phyloP scores from a whole-genome alignment of 257 asterid genomes.

The Solanum bukasovii region DNA sequence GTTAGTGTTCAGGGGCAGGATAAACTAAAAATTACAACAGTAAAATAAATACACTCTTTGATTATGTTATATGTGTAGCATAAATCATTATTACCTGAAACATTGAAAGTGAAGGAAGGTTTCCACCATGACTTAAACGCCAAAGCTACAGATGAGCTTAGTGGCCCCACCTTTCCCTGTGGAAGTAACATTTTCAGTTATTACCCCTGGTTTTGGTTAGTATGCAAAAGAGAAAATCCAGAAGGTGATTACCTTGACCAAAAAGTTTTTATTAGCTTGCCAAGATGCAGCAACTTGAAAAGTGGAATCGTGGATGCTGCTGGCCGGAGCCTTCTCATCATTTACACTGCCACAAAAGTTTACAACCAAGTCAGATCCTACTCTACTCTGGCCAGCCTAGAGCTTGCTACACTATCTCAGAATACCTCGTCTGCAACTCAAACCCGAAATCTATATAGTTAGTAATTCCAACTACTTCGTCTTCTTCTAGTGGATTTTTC shows the following conservation, averaged over 20 bases:
- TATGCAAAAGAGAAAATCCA: background rate
- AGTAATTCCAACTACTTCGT: constrained; percentile 84
- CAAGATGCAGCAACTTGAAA: constrained; percentile 93
- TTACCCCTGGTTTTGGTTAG: background rate
- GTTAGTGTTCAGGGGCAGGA: background rate
- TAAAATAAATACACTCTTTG: background rate
- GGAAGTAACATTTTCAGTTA: background rate
- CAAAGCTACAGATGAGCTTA: constrained; percentile 69
- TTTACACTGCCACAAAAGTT: constrained; percentile 39
- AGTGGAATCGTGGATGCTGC: constrained; percentile 54
- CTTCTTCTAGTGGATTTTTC: constrained; percentile 78
- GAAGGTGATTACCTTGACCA: constrained; percentile 50
- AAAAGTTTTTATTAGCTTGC: constrained; percentile 87
- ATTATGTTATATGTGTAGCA: background rate
- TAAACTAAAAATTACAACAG: background rate
- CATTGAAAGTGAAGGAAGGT: constrained; percentile 74
- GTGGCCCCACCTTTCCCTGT: constrained; percentile 89
- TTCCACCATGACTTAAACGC: constrained; percentile 99
- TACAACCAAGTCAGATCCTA: constrained; percentile 4
- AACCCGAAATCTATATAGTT: constrained; percentile 89
- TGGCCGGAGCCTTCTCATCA: constrained; percentile 29
- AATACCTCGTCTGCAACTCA: constrained; percentile 78
- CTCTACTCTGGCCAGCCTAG: background rate
- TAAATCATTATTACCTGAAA: constrained; percentile 44
- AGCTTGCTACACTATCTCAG: background rate